Evolutionary conservation across 2,329 filamentous ascomycete genomes (phyloP).

Genomic region (Cercospora canescens): DNA sequence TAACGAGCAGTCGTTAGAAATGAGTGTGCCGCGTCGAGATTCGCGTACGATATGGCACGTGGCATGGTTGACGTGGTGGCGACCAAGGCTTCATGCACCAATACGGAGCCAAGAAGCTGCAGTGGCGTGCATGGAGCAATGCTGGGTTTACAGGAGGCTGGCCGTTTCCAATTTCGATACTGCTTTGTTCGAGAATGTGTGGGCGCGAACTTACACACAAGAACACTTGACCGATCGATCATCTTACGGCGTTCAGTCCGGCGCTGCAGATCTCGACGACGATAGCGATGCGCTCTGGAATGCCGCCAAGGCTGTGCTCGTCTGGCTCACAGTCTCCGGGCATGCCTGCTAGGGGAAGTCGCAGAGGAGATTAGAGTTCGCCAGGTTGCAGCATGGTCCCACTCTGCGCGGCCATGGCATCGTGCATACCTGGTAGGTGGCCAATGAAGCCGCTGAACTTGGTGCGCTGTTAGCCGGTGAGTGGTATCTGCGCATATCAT

Average conservation of each 20-base stretch:
- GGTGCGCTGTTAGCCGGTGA: not conserved
- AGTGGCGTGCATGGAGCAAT: not conserved
- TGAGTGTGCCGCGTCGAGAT: not conserved
- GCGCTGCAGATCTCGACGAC: not conserved
- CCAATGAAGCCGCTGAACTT: not conserved
- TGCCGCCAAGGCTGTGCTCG: not conserved
- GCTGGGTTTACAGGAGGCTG: not conserved
- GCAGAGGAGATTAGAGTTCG: conserved; percentile 2
- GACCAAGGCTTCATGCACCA: not conserved
- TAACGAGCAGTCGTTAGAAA: not conserved
- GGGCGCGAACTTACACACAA: not conserved
- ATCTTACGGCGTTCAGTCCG: not conserved
- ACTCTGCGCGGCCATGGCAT: not conserved
- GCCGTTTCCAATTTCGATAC: not conserved
- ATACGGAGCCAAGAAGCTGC: not conserved
- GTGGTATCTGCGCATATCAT: not conserved
- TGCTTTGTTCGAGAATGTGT: conserved; percentile 5
- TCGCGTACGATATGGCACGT: not conserved
- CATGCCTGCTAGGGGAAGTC: not conserved
- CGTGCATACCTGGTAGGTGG: not conserved
- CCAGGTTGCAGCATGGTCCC: not conserved
- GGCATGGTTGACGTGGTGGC: not conserved
- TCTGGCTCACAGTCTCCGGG: conserved; percentile 1
- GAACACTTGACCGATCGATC: not conserved
- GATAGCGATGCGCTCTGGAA: not conserved